Evolutionary conservation across 305 asterid genomes (phyloP).

Genomic region (Fraxinus ornus): DNA sequence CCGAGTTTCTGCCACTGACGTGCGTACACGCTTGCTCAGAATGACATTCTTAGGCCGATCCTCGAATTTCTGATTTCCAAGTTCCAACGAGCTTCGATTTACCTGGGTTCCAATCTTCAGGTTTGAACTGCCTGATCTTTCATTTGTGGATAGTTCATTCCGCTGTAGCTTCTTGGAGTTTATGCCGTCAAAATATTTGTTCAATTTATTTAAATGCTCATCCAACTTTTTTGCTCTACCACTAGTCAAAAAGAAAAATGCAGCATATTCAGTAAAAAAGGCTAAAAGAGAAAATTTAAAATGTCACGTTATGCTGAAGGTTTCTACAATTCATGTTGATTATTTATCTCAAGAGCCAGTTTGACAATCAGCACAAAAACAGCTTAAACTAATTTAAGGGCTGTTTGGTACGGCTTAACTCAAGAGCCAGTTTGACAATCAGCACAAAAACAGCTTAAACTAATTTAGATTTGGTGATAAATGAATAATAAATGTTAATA

Average conservation of each 20-base stretch:
- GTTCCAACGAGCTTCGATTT: constrained; percentile 64
- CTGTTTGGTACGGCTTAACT: no score
- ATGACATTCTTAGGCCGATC: constrained; percentile 77
- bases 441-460: not conserved
- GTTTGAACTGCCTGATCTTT: constrained; percentile 64
- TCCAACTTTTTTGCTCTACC: constrained; percentile 79
- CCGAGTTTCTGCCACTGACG: constrained; percentile 88
- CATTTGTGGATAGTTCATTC: constrained; percentile 62
- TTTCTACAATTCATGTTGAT: constrained; percentile 9
- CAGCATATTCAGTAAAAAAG: constrained; percentile 23
- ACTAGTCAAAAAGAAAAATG: constrained; percentile 46
- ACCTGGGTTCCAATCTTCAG: constrained; percentile 75
- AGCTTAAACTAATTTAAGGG: not conserved
- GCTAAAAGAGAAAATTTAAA: not conserved
- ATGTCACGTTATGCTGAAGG: not conserved
- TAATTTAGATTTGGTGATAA: not conserved
- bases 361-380: not conserved
- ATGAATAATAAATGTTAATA: not conserved
- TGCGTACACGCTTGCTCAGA: constrained; percentile 82
- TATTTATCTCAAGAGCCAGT: constrained; percentile 7
- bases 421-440: constrained; percentile 6
- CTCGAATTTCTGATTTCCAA: constrained; percentile 61
- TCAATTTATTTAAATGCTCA: constrained; percentile 65
- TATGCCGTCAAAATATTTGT: constrained; percentile 54
- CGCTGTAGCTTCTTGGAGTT: constrained; percentile 77